Percentiles rank a stretch among this genome's conserved stretches.
Conservation (phyloP, 352 stramenopile species). For the Phytophthora citricola region DNA sequence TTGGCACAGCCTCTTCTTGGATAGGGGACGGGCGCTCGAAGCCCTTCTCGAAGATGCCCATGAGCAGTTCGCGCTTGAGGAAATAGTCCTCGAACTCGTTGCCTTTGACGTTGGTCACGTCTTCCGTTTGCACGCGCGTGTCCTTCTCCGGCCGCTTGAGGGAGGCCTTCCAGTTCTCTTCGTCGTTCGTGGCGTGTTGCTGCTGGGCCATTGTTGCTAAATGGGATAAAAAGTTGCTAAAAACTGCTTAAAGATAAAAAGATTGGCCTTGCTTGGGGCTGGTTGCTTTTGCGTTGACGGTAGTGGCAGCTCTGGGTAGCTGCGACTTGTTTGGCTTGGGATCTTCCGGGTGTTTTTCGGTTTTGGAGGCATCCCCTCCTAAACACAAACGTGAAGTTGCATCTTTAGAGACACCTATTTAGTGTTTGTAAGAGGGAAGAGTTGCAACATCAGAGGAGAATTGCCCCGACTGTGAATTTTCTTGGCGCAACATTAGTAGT, state of each 20-base stretch:
- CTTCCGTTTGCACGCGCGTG: constrained; percentile 92
- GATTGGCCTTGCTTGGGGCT: not conserved
- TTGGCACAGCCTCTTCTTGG: constrained; percentile 99
- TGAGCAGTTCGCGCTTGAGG: constrained; percentile 98
- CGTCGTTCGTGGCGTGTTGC: constrained; percentile 24
- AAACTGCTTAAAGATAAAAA: constrained; percentile 29
- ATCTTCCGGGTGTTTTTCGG: constrained; percentile 37
- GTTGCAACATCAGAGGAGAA: constrained; percentile 4
- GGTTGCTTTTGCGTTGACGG: too few relatives aligned
- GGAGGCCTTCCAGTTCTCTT: constrained; percentile 77
- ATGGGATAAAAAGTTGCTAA: constrained; percentile 20
- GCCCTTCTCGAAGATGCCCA: constrained; percentile 99
- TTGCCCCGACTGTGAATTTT: too few relatives aligned
- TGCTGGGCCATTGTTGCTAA: constrained; percentile 38
- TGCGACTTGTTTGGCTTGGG: constrained; percentile 16
- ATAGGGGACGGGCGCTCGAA: constrained; percentile 99
- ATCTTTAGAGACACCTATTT: constrained; percentile 9
- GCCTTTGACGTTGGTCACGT: constrained; percentile 99
- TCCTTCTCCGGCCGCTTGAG: constrained; percentile 88
- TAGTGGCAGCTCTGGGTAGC: constrained; percentile 13
- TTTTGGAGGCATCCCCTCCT: constrained; percentile 22
- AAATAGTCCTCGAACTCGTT: constrained; percentile 99
- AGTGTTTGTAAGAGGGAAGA: not conserved
- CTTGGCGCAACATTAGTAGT: too few relatives aligned
- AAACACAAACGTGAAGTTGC: constrained; percentile 18